phyloP scores from a whole-genome alignment of 495 filamentous ascomycete species.

The Penicillium ochrochloron region DNA sequence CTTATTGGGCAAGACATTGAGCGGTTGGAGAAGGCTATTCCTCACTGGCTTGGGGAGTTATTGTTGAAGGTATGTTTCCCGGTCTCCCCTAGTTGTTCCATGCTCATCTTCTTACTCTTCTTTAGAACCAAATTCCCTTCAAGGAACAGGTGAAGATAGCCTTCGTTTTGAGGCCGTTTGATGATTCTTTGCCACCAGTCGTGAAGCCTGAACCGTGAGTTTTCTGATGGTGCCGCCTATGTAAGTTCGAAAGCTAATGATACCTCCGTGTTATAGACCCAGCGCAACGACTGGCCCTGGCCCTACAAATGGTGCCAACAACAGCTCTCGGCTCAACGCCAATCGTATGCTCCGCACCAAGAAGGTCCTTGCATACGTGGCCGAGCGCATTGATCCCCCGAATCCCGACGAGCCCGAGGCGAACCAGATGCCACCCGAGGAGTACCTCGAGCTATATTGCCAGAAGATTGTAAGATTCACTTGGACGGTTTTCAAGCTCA shows the following conservation, averaged over 20 bases:
- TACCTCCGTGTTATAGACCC: conserved; percentile 18
- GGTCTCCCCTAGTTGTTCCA: neutral
- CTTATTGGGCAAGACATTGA: conserved; percentile 78
- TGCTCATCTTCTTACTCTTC: conserved; percentile 10
- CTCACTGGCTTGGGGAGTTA: conserved; percentile 92
- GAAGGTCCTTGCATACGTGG: conserved; percentile 92
- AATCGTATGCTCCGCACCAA: conserved; percentile 95
- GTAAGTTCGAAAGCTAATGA: neutral
- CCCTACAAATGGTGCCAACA: conserved; percentile 36
- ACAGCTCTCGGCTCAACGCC: conserved; percentile 88
- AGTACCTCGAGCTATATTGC: conserved; percentile 92
- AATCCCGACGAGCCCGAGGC: conserved; percentile 56
- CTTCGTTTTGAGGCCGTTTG: conserved; percentile 85
- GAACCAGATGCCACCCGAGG: conserved; percentile 75
- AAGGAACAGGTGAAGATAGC: conserved; percentile 96
- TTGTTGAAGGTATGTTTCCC: conserved; percentile 65
- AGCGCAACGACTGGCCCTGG: conserved; percentile 29
- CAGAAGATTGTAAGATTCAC: conserved; percentile 74
- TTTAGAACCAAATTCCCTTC: conserved; percentile 74
- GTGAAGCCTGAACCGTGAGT: conserved; percentile 62
- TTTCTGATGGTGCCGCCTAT: too few relatives aligned
- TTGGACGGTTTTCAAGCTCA: conserved; percentile 10
- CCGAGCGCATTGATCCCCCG: conserved; percentile 81
- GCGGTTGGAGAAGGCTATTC: conserved; percentile 79
- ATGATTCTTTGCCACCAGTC: conserved; percentile 73